Evolutionary conservation across 106 monocot species (phyloP).

Genomic region (Iris macrosiphon): DNA sequence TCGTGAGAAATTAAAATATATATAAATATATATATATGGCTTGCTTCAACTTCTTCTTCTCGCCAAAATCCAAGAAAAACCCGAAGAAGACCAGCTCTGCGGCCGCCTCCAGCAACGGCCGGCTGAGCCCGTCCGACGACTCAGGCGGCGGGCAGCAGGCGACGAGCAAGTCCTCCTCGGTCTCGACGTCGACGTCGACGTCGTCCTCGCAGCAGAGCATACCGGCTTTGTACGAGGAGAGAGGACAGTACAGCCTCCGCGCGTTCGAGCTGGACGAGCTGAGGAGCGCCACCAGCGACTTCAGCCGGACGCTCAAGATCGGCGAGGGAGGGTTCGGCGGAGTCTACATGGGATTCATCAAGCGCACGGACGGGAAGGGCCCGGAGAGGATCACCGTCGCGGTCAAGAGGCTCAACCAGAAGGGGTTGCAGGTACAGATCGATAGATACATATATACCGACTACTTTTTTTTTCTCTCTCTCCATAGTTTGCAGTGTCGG

Average conservation of each 20-base stretch:
- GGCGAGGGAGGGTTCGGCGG: slow-evolving; percentile 61
- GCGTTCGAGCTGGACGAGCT: slow-evolving; percentile 40
- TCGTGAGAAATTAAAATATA: no score
- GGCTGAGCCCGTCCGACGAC: slow-evolving; percentile 13
- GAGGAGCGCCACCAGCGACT: slow-evolving; percentile 36
- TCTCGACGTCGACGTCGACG: slow-evolving; percentile 2
- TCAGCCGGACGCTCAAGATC: slow-evolving; percentile 40
- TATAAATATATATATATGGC: no score
- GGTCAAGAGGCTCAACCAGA: slow-evolving; percentile 41
- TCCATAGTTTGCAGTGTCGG: no score
- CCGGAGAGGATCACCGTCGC: slow-evolving; percentile 27
- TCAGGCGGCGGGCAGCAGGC: slow-evolving; percentile 17
- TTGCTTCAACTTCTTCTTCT: slow-evolving; percentile 30
- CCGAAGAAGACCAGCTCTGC: neutral
- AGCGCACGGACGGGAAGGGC: slow-evolving; percentile 19
- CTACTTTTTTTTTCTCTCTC: no score
- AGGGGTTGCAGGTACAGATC: slow-evolving; percentile 34
- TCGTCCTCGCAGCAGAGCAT: slow-evolving; percentile 41
- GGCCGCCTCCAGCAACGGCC: slow-evolving; percentile 17
- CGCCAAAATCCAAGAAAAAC: slow-evolving; percentile 8
- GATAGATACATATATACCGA: no score
- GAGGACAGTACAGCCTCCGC: slow-evolving; percentile 17
- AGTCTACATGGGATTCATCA: slow-evolving; percentile 44
- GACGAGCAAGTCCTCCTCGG: slow-evolving; percentile 33
- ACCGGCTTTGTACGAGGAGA: slow-evolving; percentile 40